phyloP scores from a whole-genome alignment of 2,329 filamentous ascomycete genomes.

The Ascochyta clinopodiicola region DNA sequence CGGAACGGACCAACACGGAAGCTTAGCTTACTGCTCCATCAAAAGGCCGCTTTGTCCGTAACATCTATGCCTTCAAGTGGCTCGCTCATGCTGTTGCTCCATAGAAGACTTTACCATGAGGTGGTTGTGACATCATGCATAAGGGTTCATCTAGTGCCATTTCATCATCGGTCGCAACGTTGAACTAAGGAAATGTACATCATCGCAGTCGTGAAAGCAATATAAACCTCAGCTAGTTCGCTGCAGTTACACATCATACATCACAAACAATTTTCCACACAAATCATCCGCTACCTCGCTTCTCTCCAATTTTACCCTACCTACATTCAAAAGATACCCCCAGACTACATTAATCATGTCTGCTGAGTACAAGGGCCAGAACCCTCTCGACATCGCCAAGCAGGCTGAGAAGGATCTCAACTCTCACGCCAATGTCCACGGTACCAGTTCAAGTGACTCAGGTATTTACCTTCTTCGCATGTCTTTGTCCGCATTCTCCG shows the following conservation, averaged over 20 bases:
- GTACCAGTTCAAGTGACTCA: slow-evolving; percentile 46
- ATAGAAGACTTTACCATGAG: slow-evolving; percentile 3
- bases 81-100: background rate
- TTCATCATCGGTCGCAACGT: slow-evolving; percentile 12
- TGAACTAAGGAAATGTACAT: slow-evolving; percentile 1
- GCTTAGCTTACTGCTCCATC: background rate
- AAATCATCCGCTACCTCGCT: background rate
- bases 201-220: slow-evolving; percentile 5
- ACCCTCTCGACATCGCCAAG: slow-evolving; percentile 54
- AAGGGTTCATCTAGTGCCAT: slow-evolving; percentile 7
- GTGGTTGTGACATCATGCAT: slow-evolving; percentile 19
- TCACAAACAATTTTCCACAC: background rate
- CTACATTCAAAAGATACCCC: background rate
- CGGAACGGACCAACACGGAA: background rate
- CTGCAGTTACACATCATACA: background rate
- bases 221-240: slow-evolving; percentile 6
- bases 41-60: background rate
- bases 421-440: slow-evolving; percentile 50
- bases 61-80: background rate
- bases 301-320: background rate
- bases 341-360: slow-evolving; percentile 48
- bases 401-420: slow-evolving; percentile 59
- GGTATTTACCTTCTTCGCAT: slow-evolving; percentile 37
- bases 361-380: slow-evolving; percentile 48
- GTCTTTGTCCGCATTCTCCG: background rate